Conservation (phyloP, 192 early-diverging fungal species). For the Hyaloraphidium curvatum region DNA sequence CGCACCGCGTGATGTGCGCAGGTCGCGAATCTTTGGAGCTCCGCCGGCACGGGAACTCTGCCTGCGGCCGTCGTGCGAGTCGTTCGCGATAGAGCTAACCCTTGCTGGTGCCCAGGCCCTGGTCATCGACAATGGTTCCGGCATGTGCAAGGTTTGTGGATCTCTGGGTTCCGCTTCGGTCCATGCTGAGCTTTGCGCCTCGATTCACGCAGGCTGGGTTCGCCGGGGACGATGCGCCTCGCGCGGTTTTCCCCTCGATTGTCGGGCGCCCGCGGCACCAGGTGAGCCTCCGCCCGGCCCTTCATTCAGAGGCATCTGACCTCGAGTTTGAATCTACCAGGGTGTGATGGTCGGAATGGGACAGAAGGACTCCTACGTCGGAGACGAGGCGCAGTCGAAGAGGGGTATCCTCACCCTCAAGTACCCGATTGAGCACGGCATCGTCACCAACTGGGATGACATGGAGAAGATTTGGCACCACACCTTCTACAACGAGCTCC, state of each 20-base stretch:
- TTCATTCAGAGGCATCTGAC: too few species aligned
- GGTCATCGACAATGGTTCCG: slow-evolving; percentile 84
- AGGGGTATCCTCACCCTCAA: slow-evolving; percentile 46
- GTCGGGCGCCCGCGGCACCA: slow-evolving; percentile 50
- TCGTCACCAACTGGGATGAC: slow-evolving; percentile 60
- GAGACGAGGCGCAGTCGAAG: slow-evolving; percentile 55
- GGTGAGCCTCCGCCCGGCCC: slow-evolving; percentile 7
- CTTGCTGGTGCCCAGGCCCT: too few species aligned
- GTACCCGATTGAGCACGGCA: slow-evolving; percentile 56
- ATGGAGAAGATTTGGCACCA: slow-evolving; percentile 59
- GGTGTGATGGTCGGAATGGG: slow-evolving; percentile 55
- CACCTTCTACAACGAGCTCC: slow-evolving; percentile 43
- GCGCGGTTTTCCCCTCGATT: slow-evolving; percentile 15
- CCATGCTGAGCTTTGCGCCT: too few species aligned
- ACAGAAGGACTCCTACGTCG: slow-evolving; percentile 52
- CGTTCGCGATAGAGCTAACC: too few species aligned
- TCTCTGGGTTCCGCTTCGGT: too few species aligned
- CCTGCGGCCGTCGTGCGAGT: too few species aligned
- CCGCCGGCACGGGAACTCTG: too few species aligned
- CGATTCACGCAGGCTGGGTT: too few species aligned
- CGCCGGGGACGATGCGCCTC: too few species aligned
- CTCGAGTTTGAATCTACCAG: not conserved
- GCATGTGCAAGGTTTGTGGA: slow-evolving; percentile 92
- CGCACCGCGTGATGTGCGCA: too few species aligned
- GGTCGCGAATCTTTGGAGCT: too few species aligned